Conservation (phyloP, 1,284 basidiomycete genomes). For the Microbotryum saponariae region DNA sequence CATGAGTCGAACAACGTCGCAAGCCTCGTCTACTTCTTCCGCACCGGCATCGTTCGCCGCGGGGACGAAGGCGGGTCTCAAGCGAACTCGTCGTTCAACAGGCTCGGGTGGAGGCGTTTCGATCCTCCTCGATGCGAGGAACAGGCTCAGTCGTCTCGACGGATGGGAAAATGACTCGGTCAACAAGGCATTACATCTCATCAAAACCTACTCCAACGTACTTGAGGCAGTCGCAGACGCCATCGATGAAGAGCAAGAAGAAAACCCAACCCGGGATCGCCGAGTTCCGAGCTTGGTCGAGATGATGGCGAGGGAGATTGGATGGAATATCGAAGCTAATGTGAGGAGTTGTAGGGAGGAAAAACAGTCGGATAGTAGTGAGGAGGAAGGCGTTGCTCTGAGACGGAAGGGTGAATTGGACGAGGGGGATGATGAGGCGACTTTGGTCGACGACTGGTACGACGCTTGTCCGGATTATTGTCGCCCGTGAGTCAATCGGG, state of each 20-base stretch:
- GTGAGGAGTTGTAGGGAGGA: conserved; percentile 4
- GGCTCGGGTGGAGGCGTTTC: too few species aligned
- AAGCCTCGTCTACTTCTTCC: too few species aligned
- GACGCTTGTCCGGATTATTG: conserved; percentile 3
- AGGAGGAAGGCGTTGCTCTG: background rate
- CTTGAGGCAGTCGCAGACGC: background rate
- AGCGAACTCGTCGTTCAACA: too few species aligned
- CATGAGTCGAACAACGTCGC: too few species aligned
- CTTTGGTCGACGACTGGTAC: conserved; percentile 9
- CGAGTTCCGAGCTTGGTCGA: conserved; percentile 3
- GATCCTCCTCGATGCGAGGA: too few species aligned
- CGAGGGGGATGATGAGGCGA: background rate
- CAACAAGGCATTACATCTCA: conserved; percentile 9
- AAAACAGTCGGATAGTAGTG: background rate
- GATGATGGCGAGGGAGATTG: conserved; percentile 1
- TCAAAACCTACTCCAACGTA: background rate
- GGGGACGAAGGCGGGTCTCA: too few species aligned
- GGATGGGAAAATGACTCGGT: too few species aligned
- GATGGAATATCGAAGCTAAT: conserved; percentile 4
- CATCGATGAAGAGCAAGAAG: too few species aligned
- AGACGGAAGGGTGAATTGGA: background rate
- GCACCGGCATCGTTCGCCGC: too few species aligned
- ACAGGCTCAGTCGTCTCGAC: too few species aligned
- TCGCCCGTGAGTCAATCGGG: background rate
- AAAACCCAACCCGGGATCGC: too few species aligned